Evolutionary conservation across 768 basidiomycete genomes (phyloP).

Genomic region (Rhizopogon roseolus): DNA sequence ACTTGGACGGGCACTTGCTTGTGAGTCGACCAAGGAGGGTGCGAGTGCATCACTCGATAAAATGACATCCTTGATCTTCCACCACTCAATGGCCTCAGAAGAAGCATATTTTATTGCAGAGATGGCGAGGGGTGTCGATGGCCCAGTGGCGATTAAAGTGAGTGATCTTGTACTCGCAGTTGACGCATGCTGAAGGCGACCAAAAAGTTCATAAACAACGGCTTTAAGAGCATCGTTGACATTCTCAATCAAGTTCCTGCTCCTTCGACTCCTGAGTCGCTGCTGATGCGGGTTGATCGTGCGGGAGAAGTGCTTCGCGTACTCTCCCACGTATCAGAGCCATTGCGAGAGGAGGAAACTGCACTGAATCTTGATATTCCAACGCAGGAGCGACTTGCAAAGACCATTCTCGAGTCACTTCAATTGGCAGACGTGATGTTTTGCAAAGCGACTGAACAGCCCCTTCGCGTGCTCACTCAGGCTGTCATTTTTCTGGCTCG

Average conservation of each 20-base stretch:
- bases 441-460: slow-evolving; percentile 14
- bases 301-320: slow-evolving; percentile 68
- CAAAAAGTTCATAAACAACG: slow-evolving; percentile 68
- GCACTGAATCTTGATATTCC: slow-evolving; percentile 43
- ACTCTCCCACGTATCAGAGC: slow-evolving; percentile 63
- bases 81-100: slow-evolving; percentile 68
- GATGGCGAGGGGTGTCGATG: slow-evolving; percentile 68
- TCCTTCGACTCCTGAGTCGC: slow-evolving; percentile 19
- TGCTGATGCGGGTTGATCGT: slow-evolving; percentile 41
- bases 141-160: slow-evolving; percentile 65
- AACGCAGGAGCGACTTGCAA: slow-evolving; percentile 53
- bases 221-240: slow-evolving; percentile 59
- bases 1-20: slow-evolving; percentile 61
- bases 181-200: neutral
- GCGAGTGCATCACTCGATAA: slow-evolving; percentile 64
- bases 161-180: neutral
- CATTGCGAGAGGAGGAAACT: slow-evolving; percentile 47
- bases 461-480: slow-evolving; percentile 28
- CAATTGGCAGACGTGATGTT: slow-evolving; percentile 34
- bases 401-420: slow-evolving; percentile 44
- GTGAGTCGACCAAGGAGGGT: slow-evolving; percentile 42
- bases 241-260: slow-evolving; percentile 36
- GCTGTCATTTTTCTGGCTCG: slow-evolving; percentile 56
- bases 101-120: slow-evolving; percentile 84
- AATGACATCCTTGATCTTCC: slow-evolving; percentile 63